These are phyloP conservation scores for Blepharisma undulans DNA, from an alignment of 169 alveolate genomes.

Conservation along the genomic window DNA sequence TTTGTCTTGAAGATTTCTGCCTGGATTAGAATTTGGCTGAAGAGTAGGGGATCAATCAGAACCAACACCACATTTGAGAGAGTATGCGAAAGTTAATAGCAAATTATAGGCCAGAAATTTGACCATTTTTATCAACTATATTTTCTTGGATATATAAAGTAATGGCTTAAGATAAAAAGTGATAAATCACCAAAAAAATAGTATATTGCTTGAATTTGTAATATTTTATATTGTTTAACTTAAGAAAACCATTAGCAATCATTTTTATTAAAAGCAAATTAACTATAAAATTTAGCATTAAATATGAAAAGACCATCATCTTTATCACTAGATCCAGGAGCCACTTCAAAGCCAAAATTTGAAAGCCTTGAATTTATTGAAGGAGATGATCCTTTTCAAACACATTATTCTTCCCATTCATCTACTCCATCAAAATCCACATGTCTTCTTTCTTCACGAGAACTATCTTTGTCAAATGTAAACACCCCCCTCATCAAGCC, in stretches of 20 bases:
- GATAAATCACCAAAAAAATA: not conserved
- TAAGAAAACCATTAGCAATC: not conserved
- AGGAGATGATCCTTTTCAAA: not conserved
- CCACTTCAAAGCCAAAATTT: not conserved
- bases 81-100: not conserved
- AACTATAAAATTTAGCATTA: not conserved
- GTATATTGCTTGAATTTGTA: not conserved
- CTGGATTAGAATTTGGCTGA: not conserved
- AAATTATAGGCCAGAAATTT: not conserved
- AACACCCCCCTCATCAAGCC: not conserved
- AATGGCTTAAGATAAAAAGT: not conserved
- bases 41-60: not conserved
- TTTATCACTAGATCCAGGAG: not conserved
- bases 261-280: no score
- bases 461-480: not conserved
- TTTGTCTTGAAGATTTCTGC: not conserved
- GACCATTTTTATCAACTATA: not conserved
- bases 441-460: not conserved
- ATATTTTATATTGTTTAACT: no score
- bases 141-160: no score
- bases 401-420: not conserved
- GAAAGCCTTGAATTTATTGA: not conserved
- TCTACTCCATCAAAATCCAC: not conserved
- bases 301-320: not conserved
- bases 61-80: not conserved